Evolutionary conservation across 768 basidiomycete genomes (phyloP).

Genomic region (Clathrus columnatus): DNA sequence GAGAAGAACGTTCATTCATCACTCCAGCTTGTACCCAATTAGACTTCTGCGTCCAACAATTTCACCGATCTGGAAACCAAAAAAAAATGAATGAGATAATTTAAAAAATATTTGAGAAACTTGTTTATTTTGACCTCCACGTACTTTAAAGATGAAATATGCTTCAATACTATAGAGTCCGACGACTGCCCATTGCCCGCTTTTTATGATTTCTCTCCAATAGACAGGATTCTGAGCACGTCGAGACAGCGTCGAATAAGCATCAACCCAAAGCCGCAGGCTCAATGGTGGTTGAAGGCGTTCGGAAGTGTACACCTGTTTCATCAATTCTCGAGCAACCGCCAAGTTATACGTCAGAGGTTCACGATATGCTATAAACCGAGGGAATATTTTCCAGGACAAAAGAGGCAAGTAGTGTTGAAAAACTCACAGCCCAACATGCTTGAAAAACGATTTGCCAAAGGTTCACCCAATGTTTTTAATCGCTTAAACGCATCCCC

Average conservation of each 20-base stretch:
- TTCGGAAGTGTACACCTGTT: conserved; percentile 68
- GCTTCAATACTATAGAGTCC: conserved; percentile 77
- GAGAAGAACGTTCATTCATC: no score
- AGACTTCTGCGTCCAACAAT: conserved; percentile 74
- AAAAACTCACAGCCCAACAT: conserved; percentile 51
- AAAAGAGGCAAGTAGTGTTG: not conserved
- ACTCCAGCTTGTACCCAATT: conserved; percentile 67
- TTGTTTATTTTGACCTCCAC: conserved; percentile 18
- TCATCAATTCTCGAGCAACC: conserved; percentile 65
- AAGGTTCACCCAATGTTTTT: conserved; percentile 38
- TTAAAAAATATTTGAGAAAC: not conserved
- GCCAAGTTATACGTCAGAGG: conserved; percentile 72
- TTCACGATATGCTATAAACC: conserved; percentile 54
- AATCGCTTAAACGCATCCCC: conserved; percentile 44
- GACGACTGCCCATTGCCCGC: conserved; percentile 59
- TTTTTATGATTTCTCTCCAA: conserved; percentile 50
- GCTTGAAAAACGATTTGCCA: conserved; percentile 46
- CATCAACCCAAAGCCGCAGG: conserved; percentile 40
- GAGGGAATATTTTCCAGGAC: conserved; percentile 25
- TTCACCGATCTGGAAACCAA: conserved; percentile 66
- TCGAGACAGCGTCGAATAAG: conserved; percentile 58
- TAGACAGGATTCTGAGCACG: conserved; percentile 50
- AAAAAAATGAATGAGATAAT: not conserved
- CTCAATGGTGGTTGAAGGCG: conserved; percentile 58
- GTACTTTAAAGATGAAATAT: conserved; percentile 82